A percentile compares a stretch with the other conserved stretches of the same genome.
Evolutionary conservation across 805 yeast species (phyloP).

Genomic region (Wickerhamiella azyma): DNA sequence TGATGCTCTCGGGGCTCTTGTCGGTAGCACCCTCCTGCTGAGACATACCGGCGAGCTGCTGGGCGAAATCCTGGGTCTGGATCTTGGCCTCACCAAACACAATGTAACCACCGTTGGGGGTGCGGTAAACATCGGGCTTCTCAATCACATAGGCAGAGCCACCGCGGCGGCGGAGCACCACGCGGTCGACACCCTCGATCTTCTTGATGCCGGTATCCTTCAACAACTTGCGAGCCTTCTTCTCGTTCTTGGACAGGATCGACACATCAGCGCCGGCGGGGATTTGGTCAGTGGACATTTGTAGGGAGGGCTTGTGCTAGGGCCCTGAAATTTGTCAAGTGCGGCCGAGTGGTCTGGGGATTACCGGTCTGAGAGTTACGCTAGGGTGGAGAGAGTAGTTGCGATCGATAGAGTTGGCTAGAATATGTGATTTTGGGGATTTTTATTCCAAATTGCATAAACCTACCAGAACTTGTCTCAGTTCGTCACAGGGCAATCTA

Average conservation of each 20-base stretch:
- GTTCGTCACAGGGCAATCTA: too few relatives aligned
- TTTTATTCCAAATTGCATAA: too few relatives aligned
- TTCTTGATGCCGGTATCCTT: slow-evolving; percentile 79
- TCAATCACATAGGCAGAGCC: slow-evolving; percentile 85
- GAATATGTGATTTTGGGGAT: background rate
- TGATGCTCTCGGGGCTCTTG: slow-evolving; percentile 22
- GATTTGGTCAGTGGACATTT: slow-evolving; percentile 34
- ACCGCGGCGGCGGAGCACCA: slow-evolving; percentile 87
- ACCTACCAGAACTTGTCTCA: too few relatives aligned
- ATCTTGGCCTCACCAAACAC: slow-evolving; percentile 97
- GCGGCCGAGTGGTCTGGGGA: slow-evolving; percentile 3
- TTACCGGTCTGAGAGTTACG: slow-evolving; percentile 1
- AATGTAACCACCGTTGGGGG: slow-evolving; percentile 85
- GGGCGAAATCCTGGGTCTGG: slow-evolving; percentile 63
- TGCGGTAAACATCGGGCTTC: slow-evolving; percentile 87
- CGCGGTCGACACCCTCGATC: slow-evolving; percentile 86
- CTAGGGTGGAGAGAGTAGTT: background rate
- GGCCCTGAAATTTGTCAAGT: background rate
- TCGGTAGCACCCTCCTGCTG: slow-evolving; percentile 34
- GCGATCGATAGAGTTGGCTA: background rate
- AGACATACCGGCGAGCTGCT: slow-evolving; percentile 46
- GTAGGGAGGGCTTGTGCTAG: background rate
- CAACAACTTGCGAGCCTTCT: slow-evolving; percentile 86
- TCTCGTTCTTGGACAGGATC: slow-evolving; percentile 78
- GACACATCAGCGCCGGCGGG: slow-evolving; percentile 55